Evolutionary conservation across 2,329 filamentous ascomycete species (phyloP), one percentile per base, ranked within the genome.

Genomic region (Gyromitra esculenta): DNA sequence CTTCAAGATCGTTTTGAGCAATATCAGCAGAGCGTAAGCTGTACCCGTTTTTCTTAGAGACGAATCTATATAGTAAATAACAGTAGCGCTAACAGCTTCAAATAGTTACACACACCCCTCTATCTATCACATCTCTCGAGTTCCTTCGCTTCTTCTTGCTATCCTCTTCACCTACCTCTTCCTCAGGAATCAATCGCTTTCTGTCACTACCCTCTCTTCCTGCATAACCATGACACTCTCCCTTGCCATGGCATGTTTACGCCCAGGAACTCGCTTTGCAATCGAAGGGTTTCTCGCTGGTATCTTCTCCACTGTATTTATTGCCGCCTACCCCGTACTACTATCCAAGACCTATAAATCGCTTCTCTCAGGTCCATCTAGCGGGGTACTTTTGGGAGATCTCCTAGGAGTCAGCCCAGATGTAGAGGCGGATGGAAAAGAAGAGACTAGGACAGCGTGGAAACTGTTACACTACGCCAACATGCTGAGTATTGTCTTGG

Each of bases 231-330:
- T 87, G 39, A 85, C 85, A 5, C 83, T 88, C 48, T 87, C 86
- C 71, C 84, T 88, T 9, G 82, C 86, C 70, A 85, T 87, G 79
- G 86, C 86, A 2, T 85, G 84, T 6, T 82, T 85, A 56, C 84
- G 85, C 50, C 82, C 84, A 21, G 83, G 85, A 68, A 83, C 85
- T 8, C 85, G 86, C 66, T 85, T 87, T 1, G 86, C 85, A 18
- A 86, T 85, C 83, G 87, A 88, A 79, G 85, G 85, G 39, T 85
- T 86, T 50, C 84, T 88, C 35, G 85, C 86, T 5, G 87, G 87
- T 62, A 83, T 87, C 69, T 86, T 87, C 80, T 87, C 86, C 25
- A 86, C 86, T 0, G 77, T 85, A 70, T 88, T 88, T 78, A 85
- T 86, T 6, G 86, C 86, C 0, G 81, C 87, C 0, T 87, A 87